phyloP scores from a whole-genome alignment of 2,329 filamentous ascomycete species.

The Fusarium sublunatum region DNA sequence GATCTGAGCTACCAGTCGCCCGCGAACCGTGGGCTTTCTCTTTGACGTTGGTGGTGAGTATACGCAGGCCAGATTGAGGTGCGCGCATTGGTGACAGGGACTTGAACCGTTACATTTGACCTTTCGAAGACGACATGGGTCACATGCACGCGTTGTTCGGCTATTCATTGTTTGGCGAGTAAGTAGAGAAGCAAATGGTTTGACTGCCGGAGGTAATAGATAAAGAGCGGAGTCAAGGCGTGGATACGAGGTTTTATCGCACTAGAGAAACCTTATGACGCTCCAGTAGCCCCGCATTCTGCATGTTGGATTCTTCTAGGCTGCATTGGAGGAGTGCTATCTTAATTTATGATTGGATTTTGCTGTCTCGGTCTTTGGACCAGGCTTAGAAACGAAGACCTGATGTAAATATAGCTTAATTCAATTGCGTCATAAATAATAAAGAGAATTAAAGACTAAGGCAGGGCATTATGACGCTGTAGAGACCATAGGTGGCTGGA shows the following conservation, averaged over 20 bases:
- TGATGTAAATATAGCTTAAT: no score
- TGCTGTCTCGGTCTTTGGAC: no score
- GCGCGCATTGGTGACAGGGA: conserved; percentile 53
- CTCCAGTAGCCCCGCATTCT: not conserved
- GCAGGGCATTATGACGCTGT: no score
- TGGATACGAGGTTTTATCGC: conserved; percentile 1
- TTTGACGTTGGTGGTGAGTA: conserved; percentile 50
- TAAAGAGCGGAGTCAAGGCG: not conserved
- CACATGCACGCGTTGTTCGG: conserved; percentile 49
- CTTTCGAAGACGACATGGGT: conserved; percentile 54
- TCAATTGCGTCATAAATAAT: no score
- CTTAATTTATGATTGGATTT: no score
- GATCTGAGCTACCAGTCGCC: conserved; percentile 52
- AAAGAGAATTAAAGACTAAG: no score
- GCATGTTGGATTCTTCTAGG: no score
- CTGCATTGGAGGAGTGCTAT: no score
- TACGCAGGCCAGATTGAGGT: conserved; percentile 51
- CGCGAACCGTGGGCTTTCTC: conserved; percentile 51
- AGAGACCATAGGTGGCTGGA: no score
- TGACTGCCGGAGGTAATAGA: not conserved
- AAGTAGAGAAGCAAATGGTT: not conserved
- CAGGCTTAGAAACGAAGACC: no score
- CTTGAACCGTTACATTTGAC: conserved; percentile 50
- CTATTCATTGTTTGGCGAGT: conserved; percentile 7
- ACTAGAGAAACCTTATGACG: not conserved